Evolutionary conservation across 345 rosid genomes (phyloP), one percentile per base, ranked within the genome.

Genomic region (Salix suchowensis): DNA sequence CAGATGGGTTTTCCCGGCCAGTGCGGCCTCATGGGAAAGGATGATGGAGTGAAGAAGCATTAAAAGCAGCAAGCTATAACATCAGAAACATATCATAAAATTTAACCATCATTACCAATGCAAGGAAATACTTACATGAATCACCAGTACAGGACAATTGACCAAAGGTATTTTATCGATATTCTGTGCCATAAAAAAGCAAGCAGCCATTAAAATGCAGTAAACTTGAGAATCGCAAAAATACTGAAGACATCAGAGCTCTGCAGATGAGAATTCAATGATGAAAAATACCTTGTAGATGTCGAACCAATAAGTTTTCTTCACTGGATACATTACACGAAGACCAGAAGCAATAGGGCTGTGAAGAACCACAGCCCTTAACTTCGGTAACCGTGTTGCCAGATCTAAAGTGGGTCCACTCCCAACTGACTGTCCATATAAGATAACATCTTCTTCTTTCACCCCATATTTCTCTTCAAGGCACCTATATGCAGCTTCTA

Each of bases 301-400:
- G 86, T 95, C 97, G 26, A 95, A 95, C 97, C 98, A 95, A 85
- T 93, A 95, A 7, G 96, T 91, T 69, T 89, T 85, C 76, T 91
- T 95, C 69, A 95, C 97, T 3, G 98, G 95, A 79, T 90, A 93
- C 92, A 95, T 85, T 70, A 95, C 98, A 68, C 98, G 88, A 48
- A 93, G 89, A 71, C 98, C 97, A 18, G 98, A 93, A 39, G 91
- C 82, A 79, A 95, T 93, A 0, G 98, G 94, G 77, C 97, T 95
- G 83, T 95, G 98, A 66, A 95, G 97, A 84, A 95, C 92, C 77
- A 95, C 98, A 0, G 98, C 97, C 82, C 97, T 88, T 65, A 93
- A 76, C 50, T 84, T 88, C 2, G 86, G 88, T 76, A 95, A 89
- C 54, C 84, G 86, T 52, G 89, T 79, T 80, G 98, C 96, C 77